Conservation (phyloP, 1,284 basidiomycete genomes). For the Takashimella koratensis region DNA sequence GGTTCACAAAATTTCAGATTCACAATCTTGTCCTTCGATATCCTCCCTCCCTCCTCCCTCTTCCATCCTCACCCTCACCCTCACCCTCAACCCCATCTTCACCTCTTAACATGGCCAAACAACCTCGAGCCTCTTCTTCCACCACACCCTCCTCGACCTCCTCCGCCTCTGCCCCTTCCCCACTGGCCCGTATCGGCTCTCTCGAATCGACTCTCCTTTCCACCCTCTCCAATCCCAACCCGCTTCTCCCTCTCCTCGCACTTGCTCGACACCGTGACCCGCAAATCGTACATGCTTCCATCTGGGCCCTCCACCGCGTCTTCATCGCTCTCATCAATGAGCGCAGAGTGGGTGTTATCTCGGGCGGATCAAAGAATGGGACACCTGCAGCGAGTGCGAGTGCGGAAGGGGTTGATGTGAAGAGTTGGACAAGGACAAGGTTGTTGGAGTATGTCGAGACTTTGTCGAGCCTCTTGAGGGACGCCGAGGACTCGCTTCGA, state of each 20-base stretch:
- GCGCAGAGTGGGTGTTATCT: constrained; percentile 55
- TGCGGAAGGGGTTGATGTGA: constrained; percentile 63
- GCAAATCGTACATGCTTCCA: constrained; percentile 63
- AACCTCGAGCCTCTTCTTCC: background rate
- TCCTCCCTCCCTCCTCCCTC: too few species aligned
- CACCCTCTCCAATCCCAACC: constrained; percentile 64
- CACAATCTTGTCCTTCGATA: too few species aligned
- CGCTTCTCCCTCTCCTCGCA: constrained; percentile 69
- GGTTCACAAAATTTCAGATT: too few species aligned
- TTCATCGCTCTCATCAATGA: constrained; percentile 65
- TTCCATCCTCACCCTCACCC: too few species aligned
- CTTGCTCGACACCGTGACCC: constrained; percentile 52
- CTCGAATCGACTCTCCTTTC: constrained; percentile 33
- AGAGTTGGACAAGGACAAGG: constrained; percentile 69
- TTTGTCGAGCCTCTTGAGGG: constrained; percentile 65
- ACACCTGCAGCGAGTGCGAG: constrained; percentile 11
- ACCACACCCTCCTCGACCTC: background rate
- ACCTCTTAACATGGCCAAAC: background rate
- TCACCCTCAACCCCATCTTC: too few species aligned
- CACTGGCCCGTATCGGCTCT: constrained; percentile 21
- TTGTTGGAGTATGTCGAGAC: constrained; percentile 65
- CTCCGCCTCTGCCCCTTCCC: constrained; percentile 6
- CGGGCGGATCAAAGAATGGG: constrained; percentile 10
- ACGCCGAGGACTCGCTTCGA: constrained; percentile 62
- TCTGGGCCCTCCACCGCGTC: constrained; percentile 77